These are phyloP conservation scores for Blastocystis sp. DNA, from an alignment of 352 stramenopile species.

Conservation along the genomic window DNA sequence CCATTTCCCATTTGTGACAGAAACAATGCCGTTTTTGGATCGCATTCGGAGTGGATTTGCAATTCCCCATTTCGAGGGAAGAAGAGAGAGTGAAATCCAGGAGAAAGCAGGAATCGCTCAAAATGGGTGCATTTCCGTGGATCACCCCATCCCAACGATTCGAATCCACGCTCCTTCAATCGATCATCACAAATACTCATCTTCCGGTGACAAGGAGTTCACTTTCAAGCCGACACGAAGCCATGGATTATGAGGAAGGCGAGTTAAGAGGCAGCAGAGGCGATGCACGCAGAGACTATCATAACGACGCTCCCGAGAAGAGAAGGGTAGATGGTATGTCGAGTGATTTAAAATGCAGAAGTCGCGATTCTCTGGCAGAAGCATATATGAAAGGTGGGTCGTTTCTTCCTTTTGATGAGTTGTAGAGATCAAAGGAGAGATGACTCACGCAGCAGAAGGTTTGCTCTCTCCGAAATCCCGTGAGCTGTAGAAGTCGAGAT, in stretches of 20 bases:
- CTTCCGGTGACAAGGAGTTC: too few relatives aligned
- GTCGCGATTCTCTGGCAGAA: constrained; percentile 40
- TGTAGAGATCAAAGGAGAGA: constrained; percentile 28
- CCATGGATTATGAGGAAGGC: constrained; percentile 55
- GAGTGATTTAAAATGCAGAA: constrained; percentile 8
- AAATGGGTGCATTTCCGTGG: too few relatives aligned
- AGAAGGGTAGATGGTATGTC: not conserved
- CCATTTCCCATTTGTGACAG: too few relatives aligned
- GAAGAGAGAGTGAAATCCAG: too few relatives aligned
- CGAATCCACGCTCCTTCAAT: too few relatives aligned
- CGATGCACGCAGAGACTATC: not conserved
- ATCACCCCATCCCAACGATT: too few relatives aligned
- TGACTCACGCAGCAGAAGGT: constrained; percentile 13
- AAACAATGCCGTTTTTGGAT: too few relatives aligned
- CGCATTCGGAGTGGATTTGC: too few relatives aligned
- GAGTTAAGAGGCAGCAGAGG: constrained; percentile 6
- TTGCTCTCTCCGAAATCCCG: not conserved
- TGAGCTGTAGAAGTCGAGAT: constrained; percentile 11
- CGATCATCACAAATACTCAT: too few relatives aligned
- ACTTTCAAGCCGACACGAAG: too few relatives aligned
- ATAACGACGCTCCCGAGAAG: not conserved
- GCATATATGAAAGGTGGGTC: constrained; percentile 31
- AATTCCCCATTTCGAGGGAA: too few relatives aligned
- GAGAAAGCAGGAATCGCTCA: too few relatives aligned
- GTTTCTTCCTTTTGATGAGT: not conserved